Percentiles rank a stretch among this genome's conserved stretches.
phyloP scores from a whole-genome alignment of 2,329 filamentous ascomycete genomes.

The Xylariaceae sp. region DNA sequence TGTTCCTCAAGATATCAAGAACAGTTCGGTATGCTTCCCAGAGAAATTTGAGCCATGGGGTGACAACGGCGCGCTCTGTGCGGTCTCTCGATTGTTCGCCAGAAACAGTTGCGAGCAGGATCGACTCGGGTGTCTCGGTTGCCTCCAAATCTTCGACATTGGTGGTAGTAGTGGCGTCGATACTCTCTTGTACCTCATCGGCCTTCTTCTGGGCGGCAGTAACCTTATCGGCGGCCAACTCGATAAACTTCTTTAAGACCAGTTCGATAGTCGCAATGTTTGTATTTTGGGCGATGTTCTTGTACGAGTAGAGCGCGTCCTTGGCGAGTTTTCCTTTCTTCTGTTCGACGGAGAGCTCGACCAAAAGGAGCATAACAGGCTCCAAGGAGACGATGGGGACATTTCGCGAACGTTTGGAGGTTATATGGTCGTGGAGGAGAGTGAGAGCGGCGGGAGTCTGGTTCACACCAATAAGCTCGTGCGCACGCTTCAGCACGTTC shows the following conservation, averaged over 20 bases:
- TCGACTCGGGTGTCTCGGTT: constrained; percentile 95
- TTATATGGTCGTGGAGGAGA: constrained; percentile 98
- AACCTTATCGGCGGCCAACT: constrained; percentile 93
- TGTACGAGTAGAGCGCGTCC: constrained; percentile 98
- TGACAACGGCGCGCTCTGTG: constrained; percentile 96
- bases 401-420: constrained; percentile 95
- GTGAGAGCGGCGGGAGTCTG: constrained; percentile 89
- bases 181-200: constrained; percentile 84
- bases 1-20: constrained; percentile 97
- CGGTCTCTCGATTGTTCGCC: constrained; percentile 96
- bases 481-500: constrained; percentile 97
- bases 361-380: constrained; percentile 96
- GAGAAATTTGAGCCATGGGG: constrained; percentile 97
- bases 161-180: constrained; percentile 69
- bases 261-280: constrained; percentile 98
- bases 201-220: constrained; percentile 93
- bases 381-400: constrained; percentile 93
- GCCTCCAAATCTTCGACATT: constrained; percentile 95
- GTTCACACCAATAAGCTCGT: constrained; percentile 97
- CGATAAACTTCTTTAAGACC: constrained; percentile 96
- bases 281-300: constrained; percentile 99
- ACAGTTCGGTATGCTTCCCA: constrained; percentile 99
- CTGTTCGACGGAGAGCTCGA: constrained; percentile 93
- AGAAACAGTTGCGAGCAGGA: constrained; percentile 94
- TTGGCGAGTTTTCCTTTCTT: constrained; percentile 98